Conservation (phyloP, 352 stramenopile species). For the Elongisporangium prolatum region DNA sequence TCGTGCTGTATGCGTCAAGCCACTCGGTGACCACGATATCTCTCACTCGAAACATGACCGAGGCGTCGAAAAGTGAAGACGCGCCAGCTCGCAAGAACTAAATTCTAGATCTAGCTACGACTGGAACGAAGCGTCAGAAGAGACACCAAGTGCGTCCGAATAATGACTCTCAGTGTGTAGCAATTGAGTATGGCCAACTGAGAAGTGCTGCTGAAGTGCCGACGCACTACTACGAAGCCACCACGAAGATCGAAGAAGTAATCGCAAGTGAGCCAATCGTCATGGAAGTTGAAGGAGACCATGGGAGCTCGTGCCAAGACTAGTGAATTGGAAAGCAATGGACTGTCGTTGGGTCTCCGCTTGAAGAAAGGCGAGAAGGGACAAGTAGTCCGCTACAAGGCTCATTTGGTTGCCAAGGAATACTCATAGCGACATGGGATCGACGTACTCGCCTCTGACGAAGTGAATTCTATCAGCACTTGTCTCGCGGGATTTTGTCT, state of each 20-base stretch:
- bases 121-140: constrained; percentile 6
- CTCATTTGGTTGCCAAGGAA: constrained; percentile 6
- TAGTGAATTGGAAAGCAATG: constrained; percentile 4
- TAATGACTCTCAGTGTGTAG: neutral
- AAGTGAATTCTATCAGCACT: constrained; percentile 8
- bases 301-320: constrained; percentile 6
- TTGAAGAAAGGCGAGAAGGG: constrained; percentile 3
- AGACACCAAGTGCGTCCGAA: constrained; percentile 1
- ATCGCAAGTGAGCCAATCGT: constrained; percentile 8
- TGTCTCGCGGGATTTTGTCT: constrained; percentile 3
- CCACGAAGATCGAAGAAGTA: constrained; percentile 1
- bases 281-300: constrained; percentile 9
- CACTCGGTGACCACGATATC: constrained; percentile 4
- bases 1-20: constrained; percentile 6
- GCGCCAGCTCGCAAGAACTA: constrained; percentile 3
- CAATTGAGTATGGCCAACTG: constrained; percentile 2
- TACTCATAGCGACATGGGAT: constrained; percentile 7
- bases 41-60: neutral
- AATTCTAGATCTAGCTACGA: neutral
- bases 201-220: constrained; percentile 5
- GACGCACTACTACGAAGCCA: constrained; percentile 5
- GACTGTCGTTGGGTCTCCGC: constrained; percentile 4
- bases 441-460: constrained; percentile 9
- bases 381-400: constrained; percentile 9
- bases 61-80: constrained; percentile 6